These are phyloP conservation scores for Catunica adiposa DNA, from an alignment of 2,329 filamentous ascomycete genomes.

Conservation along the genomic window DNA sequence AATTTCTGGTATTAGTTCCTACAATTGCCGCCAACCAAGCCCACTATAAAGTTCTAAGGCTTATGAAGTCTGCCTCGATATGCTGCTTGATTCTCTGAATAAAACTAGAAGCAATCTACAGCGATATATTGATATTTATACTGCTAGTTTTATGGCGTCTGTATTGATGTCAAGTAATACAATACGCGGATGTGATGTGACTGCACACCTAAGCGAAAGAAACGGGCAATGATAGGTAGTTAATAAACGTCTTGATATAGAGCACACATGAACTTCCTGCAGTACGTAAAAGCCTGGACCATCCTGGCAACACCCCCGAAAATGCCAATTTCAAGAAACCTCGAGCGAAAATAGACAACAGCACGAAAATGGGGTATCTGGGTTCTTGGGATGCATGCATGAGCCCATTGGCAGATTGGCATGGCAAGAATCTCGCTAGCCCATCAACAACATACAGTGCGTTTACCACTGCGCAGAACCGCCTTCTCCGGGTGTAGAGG, in stretches of 20 bases:
- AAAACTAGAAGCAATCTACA: too few relatives aligned
- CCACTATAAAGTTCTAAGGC: not conserved
- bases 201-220: too few relatives aligned
- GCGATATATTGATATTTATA: too few relatives aligned
- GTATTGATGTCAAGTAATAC: too few relatives aligned
- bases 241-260: not conserved
- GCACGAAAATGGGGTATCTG: not conserved
- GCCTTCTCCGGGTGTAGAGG: not conserved
- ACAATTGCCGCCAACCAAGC: not conserved
- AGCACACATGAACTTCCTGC: not conserved
- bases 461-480: not conserved
- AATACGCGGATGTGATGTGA: too few relatives aligned
- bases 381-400: not conserved
- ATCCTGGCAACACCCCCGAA: constrained; percentile 6
- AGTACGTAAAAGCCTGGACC: constrained; percentile 7
- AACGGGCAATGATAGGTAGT: too few relatives aligned
- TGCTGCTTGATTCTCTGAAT: too few relatives aligned
- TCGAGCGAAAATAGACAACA: not conserved
- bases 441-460: not conserved
- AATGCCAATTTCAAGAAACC: constrained; percentile 11
- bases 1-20: not conserved
- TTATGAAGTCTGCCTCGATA: not conserved
- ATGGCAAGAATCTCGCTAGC: not conserved
- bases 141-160: too few relatives aligned
- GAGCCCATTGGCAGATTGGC: not conserved